Conservation (phyloP, 176 grass and related monocot genomes). For the Paspalum notatum region DNA sequence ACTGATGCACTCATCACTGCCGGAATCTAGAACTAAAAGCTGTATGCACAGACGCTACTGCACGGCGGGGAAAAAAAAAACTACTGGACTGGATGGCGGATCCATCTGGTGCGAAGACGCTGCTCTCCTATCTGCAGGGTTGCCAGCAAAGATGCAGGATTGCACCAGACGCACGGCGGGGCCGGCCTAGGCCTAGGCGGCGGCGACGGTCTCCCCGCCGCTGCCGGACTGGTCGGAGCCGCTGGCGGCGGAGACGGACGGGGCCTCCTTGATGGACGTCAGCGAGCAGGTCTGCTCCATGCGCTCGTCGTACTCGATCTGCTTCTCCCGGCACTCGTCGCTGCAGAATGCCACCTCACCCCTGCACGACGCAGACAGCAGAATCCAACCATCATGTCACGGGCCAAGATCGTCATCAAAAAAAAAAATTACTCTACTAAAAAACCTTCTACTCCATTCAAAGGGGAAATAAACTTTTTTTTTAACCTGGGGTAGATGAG, state of each 20-base stretch:
- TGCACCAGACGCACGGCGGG: no score
- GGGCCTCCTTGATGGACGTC: constrained; percentile 52
- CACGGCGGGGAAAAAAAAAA: not conserved
- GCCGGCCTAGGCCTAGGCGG: constrained; percentile 38
- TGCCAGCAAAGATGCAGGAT: not conserved
- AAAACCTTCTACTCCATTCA: not conserved
- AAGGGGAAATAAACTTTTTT: not conserved
- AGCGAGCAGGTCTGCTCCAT: constrained; percentile 59
- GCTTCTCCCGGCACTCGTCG: constrained; percentile 69
- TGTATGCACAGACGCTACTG: constrained; percentile 28
- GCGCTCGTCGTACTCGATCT: constrained; percentile 66
- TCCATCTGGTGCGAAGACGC: not conserved
- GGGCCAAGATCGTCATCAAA: not conserved
- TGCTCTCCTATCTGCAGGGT: constrained; percentile 25
- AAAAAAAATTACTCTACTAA: not conserved
- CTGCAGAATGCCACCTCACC: constrained; percentile 90
- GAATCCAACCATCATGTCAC: constrained; percentile 28
- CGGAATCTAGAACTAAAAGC: constrained; percentile 18
- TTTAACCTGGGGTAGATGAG: not conserved
- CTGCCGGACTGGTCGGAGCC: constrained; percentile 65
- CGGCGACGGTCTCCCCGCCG: constrained; percentile 59
- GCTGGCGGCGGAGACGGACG: constrained; percentile 17
- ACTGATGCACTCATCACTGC: not conserved
- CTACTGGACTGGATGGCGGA: not conserved
- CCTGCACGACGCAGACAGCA: constrained; percentile 34